phyloP scores from a whole-genome alignment of 2,329 filamentous ascomycete species.

The Paraphaeosphaeria minitans region DNA sequence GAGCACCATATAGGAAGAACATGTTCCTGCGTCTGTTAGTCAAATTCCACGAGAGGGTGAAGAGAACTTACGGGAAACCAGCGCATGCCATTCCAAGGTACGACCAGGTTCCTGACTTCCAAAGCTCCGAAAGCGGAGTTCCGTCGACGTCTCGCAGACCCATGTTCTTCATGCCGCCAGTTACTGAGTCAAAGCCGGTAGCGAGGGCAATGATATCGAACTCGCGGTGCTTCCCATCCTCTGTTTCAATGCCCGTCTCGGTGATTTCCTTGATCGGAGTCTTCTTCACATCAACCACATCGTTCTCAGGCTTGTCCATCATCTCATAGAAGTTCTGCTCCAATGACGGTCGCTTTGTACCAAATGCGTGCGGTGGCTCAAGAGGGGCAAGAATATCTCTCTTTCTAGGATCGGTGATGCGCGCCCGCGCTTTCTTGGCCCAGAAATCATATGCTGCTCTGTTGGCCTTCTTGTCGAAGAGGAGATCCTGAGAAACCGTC shows the following conservation, averaged over 20 bases:
- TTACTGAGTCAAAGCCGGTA: constrained; percentile 54
- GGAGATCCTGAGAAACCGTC: constrained; percentile 31
- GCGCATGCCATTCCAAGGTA: constrained; percentile 51
- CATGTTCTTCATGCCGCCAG: constrained; percentile 50
- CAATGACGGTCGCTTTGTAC: constrained; percentile 54
- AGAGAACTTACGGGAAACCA: constrained; percentile 41
- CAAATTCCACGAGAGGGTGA: neutral
- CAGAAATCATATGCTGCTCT: constrained; percentile 54
- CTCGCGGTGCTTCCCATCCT: constrained; percentile 48
- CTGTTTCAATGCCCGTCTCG: constrained; percentile 48
- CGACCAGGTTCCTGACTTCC: constrained; percentile 49
- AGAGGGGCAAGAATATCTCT: constrained; percentile 54
- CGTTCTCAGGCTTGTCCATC: constrained; percentile 50
- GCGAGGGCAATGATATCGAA: constrained; percentile 53
- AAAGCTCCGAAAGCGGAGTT: constrained; percentile 45
- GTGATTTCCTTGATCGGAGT: constrained; percentile 48
- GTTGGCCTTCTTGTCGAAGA: constrained; percentile 51
- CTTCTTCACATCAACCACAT: constrained; percentile 51
- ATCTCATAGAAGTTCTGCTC: constrained; percentile 56
- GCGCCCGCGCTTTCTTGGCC: constrained; percentile 50
- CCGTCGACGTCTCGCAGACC: constrained; percentile 46
- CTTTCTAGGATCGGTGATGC: constrained; percentile 52
- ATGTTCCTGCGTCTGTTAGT: constrained; percentile 39
- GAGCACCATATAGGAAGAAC: constrained; percentile 54
- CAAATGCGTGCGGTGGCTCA: constrained; percentile 52